These are phyloP conservation scores for Decorospora gaudefroyi DNA, from an alignment of 2,329 filamentous ascomycete species.

Conservation along the genomic window DNA sequence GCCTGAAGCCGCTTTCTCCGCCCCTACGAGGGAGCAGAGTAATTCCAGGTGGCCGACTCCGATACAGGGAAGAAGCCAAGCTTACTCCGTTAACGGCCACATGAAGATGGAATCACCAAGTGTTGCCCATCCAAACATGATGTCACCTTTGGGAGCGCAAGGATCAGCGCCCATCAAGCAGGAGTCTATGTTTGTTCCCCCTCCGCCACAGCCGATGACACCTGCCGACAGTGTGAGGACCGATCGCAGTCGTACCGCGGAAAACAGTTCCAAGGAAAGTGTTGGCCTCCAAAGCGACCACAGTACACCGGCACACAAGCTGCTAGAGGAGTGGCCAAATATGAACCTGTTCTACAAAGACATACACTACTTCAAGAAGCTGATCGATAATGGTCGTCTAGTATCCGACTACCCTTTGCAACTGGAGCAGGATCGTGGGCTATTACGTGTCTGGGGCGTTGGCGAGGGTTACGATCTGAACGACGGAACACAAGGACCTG, in stretches of 20 bases:
- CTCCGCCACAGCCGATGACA: slow-evolving; percentile 38
- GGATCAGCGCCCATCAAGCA: slow-evolving; percentile 41
- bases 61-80: slow-evolving; percentile 32
- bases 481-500: slow-evolving; percentile 50
- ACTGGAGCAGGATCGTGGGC: slow-evolving; percentile 72
- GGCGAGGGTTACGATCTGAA: slow-evolving; percentile 73
- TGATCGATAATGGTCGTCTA: slow-evolving; percentile 69
- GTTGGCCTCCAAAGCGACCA: slow-evolving; percentile 76
- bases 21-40: slow-evolving; percentile 33
- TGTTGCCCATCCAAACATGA: slow-evolving; percentile 32
- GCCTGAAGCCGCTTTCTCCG: slow-evolving; percentile 34
- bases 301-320: slow-evolving; percentile 83
- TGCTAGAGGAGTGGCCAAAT: slow-evolving; percentile 68
- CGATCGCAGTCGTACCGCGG: slow-evolving; percentile 27
- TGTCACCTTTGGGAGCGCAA: slow-evolving; percentile 33
- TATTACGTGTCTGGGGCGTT: slow-evolving; percentile 75
- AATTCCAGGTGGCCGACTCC: slow-evolving; percentile 38
- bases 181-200: slow-evolving; percentile 28
- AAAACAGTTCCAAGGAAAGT: slow-evolving; percentile 28
- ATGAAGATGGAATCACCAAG: slow-evolving; percentile 44
- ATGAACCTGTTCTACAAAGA: slow-evolving; percentile 61
- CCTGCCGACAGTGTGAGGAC: slow-evolving; percentile 43
- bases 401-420: slow-evolving; percentile 70
- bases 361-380: slow-evolving; percentile 57
- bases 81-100: slow-evolving; percentile 36